Evolutionary conservation across 305 asterid species (phyloP).

Genomic region (Ilex paraguariensis): DNA sequence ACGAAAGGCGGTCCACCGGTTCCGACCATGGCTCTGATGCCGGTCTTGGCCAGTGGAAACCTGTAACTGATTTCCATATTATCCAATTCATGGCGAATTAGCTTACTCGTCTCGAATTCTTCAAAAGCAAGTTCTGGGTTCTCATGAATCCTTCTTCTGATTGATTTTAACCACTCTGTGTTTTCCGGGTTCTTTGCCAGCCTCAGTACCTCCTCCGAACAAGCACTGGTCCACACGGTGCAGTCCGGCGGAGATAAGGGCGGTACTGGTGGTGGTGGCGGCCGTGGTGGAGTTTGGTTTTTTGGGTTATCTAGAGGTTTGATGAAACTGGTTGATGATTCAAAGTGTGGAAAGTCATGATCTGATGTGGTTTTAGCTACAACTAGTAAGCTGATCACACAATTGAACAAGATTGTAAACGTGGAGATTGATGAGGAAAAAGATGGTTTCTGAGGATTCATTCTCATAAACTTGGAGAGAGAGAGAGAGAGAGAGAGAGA

Average conservation of each 20-base stretch:
- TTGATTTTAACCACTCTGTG: slow-evolving; percentile 50
- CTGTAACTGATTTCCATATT: slow-evolving; percentile 46
- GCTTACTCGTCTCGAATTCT: slow-evolving; percentile 64
- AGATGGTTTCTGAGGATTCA: neutral
- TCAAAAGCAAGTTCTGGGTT: slow-evolving; percentile 87
- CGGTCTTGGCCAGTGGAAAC: slow-evolving; percentile 69
- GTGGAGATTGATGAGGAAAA: slow-evolving; percentile 1
- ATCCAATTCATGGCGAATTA: slow-evolving; percentile 62
- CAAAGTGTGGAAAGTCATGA: slow-evolving; percentile 33
- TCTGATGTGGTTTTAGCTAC: slow-evolving; percentile 7
- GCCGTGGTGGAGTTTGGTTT: slow-evolving; percentile 24
- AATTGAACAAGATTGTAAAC: slow-evolving; percentile 12
- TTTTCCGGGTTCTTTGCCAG: slow-evolving; percentile 36
- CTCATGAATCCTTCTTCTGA: slow-evolving; percentile 66
- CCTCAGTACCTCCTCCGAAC: slow-evolving; percentile 44
- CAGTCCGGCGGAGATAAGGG: slow-evolving; percentile 14
- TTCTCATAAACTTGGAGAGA: slow-evolving; percentile 11
- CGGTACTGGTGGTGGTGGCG: neutral
- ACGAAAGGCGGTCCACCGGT: slow-evolving; percentile 83
- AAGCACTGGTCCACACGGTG: slow-evolving; percentile 37
- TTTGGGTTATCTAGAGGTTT: slow-evolving; percentile 9
- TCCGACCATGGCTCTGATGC: slow-evolving; percentile 74
- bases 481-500: no score
- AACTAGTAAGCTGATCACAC: slow-evolving; percentile 20
- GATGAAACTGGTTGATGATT: slow-evolving; percentile 4